Evolutionary conservation across 805 yeast species (phyloP), one percentile per base, ranked within the genome.

Genomic region (Cephaloascus albidus): DNA sequence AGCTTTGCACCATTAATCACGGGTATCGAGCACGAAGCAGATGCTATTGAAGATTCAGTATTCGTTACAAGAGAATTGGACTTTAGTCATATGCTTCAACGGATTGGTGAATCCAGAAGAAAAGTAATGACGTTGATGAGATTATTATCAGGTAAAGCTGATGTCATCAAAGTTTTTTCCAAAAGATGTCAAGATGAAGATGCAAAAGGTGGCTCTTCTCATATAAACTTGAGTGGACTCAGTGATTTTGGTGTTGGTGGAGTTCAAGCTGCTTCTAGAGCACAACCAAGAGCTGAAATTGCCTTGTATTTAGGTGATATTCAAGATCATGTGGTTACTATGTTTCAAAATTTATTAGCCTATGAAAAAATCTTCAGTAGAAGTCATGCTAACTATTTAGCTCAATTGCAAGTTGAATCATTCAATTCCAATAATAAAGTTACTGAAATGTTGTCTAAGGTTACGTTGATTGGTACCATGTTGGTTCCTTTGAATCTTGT

Each of bases 251-350:
- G 34, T 23, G 38, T 37, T 12, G 28, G 27, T 30, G 45, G 43
- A 8, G 4, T 14, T 8, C 28, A 23, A 23, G 12, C 10, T 23
- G 6, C 28, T 23, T 33, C 36, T 30, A 54, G 54, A 10, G 60
- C 63, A 2, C 68, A 79, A 49, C 96, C 96, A 38, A 73, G 94
- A 52, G 90, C 84, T 20, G 97, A 90, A 52, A 89, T 89, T 61
- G 95, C 95, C 0, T 68, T 89, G 46, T 90, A 86, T 58, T 63
- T 89, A 45, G 96, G 96, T 41, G 97, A 89, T 76, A 89, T 89
- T 55, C 96, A 88, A 63, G 97, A 89, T 70, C 97, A 89, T 74
- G 84, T 90, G 52, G 80, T 89, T 42, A 90, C 97, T 15, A 90
- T 90, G 97, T 84, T 78, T 60, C 96, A 88, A 63, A 89, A 87